Percentiles rank a stretch among this genome's conserved stretches.
Evolutionary conservation across 495 filamentous ascomycete species (phyloP).

Genomic region (Thermothielavioides terrestris): DNA sequence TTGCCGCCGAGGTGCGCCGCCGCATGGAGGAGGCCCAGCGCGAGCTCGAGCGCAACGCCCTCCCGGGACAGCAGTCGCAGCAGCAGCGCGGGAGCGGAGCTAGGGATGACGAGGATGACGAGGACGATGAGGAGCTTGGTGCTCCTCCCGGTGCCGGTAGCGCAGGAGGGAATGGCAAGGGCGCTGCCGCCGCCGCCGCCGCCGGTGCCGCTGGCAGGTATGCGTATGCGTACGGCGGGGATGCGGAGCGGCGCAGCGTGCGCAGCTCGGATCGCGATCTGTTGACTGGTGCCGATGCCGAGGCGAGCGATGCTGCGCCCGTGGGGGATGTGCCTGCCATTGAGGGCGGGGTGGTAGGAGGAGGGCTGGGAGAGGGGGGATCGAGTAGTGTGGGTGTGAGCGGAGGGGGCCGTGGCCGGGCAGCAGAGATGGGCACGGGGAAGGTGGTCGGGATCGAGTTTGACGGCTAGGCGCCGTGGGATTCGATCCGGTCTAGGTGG

Average conservation of each 20-base stretch:
- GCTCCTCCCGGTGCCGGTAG: slow-evolving; percentile 8
- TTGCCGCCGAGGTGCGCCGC: slow-evolving; percentile 81
- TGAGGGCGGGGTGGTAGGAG: slow-evolving; percentile 14
- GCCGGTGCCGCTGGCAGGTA: too few relatives aligned
- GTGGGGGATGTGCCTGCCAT: slow-evolving; percentile 1
- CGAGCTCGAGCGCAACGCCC: slow-evolving; percentile 71
- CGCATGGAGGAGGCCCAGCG: slow-evolving; percentile 89
- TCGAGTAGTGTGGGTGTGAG: too few relatives aligned
- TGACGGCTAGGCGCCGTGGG: slow-evolving; percentile 21
- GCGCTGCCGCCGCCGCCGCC: neutral
- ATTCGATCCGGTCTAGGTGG: too few relatives aligned
- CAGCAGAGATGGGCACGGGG: slow-evolving; percentile 10
- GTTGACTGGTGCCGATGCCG: slow-evolving; percentile 70
- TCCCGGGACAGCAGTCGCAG: slow-evolving; percentile 41
- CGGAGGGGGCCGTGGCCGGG: slow-evolving; percentile 9
- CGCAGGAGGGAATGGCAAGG: neutral
- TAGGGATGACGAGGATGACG: slow-evolving; percentile 71
- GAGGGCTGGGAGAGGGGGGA: slow-evolving; percentile 18
- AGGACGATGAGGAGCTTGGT: slow-evolving; percentile 47
- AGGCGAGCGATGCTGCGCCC: slow-evolving; percentile 35
- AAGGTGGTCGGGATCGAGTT: slow-evolving; percentile 33
- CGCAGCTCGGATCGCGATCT: slow-evolving; percentile 68
- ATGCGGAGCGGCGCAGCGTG: slow-evolving; percentile 52
- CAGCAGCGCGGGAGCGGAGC: slow-evolving; percentile 29
- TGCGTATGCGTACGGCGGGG: slow-evolving; percentile 29